Evolutionary conservation across 2,329 filamentous ascomycete genomes (phyloP).

Genomic region (Nothomitra cinnamomea): DNA sequence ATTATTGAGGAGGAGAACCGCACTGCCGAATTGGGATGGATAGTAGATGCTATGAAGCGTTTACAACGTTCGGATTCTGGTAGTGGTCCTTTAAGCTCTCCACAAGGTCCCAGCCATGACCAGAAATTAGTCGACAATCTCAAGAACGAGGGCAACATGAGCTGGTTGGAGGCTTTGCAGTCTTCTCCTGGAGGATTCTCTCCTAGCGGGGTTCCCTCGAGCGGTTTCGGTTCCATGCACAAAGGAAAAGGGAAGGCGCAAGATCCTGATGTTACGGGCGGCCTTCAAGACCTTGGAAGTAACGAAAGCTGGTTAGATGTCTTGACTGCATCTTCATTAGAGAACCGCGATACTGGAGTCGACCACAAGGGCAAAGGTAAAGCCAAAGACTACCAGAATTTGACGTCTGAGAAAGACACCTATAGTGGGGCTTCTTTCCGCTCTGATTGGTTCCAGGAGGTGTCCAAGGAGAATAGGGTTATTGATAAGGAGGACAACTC

Average conservation of each 20-base stretch:
- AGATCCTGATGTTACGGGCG: too few species aligned
- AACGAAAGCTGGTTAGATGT: not conserved
- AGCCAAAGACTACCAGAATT: not conserved
- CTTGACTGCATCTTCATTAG: not conserved
- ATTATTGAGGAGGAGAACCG: slow-evolving; percentile 45
- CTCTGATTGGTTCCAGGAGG: not conserved
- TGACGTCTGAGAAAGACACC: not conserved
- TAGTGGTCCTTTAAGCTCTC: not conserved
- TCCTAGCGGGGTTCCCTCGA: too few species aligned
- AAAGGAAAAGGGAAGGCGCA: not conserved
- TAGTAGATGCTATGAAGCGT: slow-evolving; percentile 35
- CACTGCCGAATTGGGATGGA: slow-evolving; percentile 37
- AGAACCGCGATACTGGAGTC: not conserved
- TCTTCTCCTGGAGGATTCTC: not conserved
- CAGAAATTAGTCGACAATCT: not conserved
- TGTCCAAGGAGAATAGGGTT: not conserved
- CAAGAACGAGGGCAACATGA: not conserved
- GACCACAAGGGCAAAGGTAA: not conserved
- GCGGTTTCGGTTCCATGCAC: not conserved
- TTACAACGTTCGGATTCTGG: not conserved
- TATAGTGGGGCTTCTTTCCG: not conserved
- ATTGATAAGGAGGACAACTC: not conserved
- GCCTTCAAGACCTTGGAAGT: not conserved
- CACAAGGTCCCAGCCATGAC: not conserved
- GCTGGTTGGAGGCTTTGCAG: not conserved